Conservation (phyloP, 1,139 yeast genomes). For the Suhomyces maxii region DNA sequence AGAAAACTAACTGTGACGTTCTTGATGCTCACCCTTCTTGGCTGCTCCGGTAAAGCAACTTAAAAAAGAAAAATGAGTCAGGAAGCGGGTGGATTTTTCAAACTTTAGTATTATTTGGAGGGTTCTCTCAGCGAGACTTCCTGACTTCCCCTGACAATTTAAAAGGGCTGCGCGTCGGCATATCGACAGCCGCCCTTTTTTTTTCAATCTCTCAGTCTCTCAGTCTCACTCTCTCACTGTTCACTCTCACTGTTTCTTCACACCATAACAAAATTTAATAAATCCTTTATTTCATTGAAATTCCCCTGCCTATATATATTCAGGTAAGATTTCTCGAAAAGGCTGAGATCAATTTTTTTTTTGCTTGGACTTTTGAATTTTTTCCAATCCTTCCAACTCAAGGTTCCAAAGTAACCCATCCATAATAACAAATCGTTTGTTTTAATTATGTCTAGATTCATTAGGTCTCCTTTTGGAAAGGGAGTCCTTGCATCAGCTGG, state of each 20-base stretch:
- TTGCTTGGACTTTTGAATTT: neutral
- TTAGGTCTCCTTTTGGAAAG: constrained; percentile 32
- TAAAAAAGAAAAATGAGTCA: too few relatives aligned
- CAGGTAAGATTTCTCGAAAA: neutral
- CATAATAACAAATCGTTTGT: too few relatives aligned
- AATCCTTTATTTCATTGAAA: too few relatives aligned
- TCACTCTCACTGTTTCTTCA: too few relatives aligned
- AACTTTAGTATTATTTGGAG: neutral
- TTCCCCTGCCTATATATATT: neutral
- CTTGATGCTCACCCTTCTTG: too few relatives aligned
- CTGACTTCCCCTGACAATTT: neutral
- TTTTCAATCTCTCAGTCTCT: neutral
- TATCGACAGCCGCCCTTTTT: neutral
- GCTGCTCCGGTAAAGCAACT: too few relatives aligned
- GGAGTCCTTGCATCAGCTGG: constrained; percentile 24
- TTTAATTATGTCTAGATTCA: constrained; percentile 13
- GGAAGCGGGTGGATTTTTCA: too few relatives aligned
- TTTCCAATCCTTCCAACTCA: too few relatives aligned
- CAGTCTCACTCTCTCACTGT: too few relatives aligned
- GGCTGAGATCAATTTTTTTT: too few relatives aligned
- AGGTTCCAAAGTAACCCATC: too few relatives aligned
- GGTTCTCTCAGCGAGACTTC: neutral
- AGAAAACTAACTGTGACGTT: too few relatives aligned
- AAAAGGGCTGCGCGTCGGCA: neutral
- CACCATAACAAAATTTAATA: neutral